Evolutionary conservation across 2,329 filamentous ascomycete genomes (phyloP), one percentile per base, ranked within the genome.

Genomic region (Xylariaceae sp.): DNA sequence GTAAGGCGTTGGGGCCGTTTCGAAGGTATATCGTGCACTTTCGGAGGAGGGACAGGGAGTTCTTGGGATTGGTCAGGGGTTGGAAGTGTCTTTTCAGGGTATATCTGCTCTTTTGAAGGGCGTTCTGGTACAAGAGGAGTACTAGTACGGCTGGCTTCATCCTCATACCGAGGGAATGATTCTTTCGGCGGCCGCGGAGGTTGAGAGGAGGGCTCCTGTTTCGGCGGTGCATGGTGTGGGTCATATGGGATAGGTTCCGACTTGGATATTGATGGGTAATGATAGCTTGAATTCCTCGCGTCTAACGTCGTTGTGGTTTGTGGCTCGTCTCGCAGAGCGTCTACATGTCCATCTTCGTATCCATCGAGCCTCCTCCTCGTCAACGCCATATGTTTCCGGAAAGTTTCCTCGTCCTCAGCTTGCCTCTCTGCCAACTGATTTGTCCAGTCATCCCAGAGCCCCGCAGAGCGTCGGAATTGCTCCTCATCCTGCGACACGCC

Each of bases 1-100:
- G 90, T 91, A 65, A 90, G 89, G 46, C 85, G 72, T 54, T 87
- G 73, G 73, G 85, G 80, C 61, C 81, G 77, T 60, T 64, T 57
- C 41, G 59, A 52, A 47, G 75, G 52, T 19, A 44, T 52, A 18
- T 67, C 67, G 3, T 50, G 57, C 7, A 64, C 45, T 57, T 76
- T 77, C 0, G 74, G 71, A 16, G 74, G 74, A 3, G 44, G 64
- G 7, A 60, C 58, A 58, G 59, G 62, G 7, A 63, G 55, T 20
- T 65, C 59, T 32, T 61, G 61, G n/a, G 43, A 64, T 54, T 46
- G 60, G 40, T 40, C 61, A 20, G 47, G 60, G 19, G 40, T 54
- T 18, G 56, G 52, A 7, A 67, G 69, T 20, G 68, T 62, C 60
- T 71, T 65, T 61, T 62, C 64, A 50, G 71, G 64, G 54, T 70